Base-by-base conservation (phyloP, 257 asterid species). In the Ocimum tenuiflorum region DNA sequence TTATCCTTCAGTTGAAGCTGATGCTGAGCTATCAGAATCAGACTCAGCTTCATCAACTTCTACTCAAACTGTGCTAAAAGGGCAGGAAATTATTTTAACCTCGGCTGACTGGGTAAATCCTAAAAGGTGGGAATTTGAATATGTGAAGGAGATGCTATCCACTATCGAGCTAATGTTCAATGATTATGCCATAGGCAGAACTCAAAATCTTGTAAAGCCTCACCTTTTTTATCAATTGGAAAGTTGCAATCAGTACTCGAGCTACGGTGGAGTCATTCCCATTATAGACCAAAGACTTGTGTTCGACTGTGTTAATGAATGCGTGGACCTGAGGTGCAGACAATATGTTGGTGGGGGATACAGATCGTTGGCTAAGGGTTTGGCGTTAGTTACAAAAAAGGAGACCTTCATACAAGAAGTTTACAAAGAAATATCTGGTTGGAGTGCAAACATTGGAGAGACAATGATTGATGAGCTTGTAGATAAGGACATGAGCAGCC, bases 381-480 rank as follows among this genome's bases (percentile, higher is more conserved):
- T 68, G 20, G 74, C 80, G 1, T 39, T 65, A 62, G 65, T 82
- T 31, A 75, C 67, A 73, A 59, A 82, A 70, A 82, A 85, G 63
- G 89, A 76, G 56, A 81, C 71, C 57, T 67, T 94, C 62, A 96
- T 88, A 7, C 82, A 79, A 62, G 96, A 90, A 70, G 79, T 88
- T 24, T 73, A 71, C 68, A 67, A 73, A 62, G 97, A 90, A 76
- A 75, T 90, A n/a, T 72, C 80, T 0, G 79, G 82, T 22, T 88
- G 90, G 89, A 82, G 69, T 62, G 74, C 64, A 6, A 39, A 48
- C 2, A 59, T 76, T 68, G 94, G 88, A 53, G 86, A 90, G 60
- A 79, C 79, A 36, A 82, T 75, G 91, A 90, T 88, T 3, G 99
- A 90, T 78, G 97, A 88, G 55, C 89, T 90, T n/a, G 95, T 94